Evolutionary conservation across 1,139 yeast species (phyloP), one percentile per base, ranked within the genome.

Genomic region (Sugiyamaella novakii): DNA sequence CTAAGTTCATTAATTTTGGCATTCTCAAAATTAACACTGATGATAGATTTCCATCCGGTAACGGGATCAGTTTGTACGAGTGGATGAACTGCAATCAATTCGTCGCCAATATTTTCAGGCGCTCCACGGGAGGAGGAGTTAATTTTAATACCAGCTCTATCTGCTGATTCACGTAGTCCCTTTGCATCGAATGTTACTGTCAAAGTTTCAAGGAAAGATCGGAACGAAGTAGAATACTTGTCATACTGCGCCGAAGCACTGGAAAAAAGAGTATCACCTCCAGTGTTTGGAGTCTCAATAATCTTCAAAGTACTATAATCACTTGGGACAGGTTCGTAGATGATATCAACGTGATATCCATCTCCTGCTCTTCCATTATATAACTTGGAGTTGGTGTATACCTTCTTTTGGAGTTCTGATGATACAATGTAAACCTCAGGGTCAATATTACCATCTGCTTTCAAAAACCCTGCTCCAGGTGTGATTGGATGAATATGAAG

Each of bases 241-340:
- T 74, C 78, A 56, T 73, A 74, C 8, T 75, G 71, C n/a, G 71
- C 78, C 50, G 74, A 73, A 11, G 78, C 77, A 38, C 73, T 69
- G 2, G 75, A 67, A 76, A 76, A 75, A 27, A 68, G 50, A 5
- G 79, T 75, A 58, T 75, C 79, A 50, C 79, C 79, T 22, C 78
- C 78, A 27, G 70, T 64, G 44, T 25, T 57, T 3, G 78, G 78
- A 49, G 73, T 68, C 33, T 74, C 67, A 53, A 74, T 74, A 51
- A 71, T 64, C 55, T 73, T 74, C 58, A 75, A 62, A 53, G 71
- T 70, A 25, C 78, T 71, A 47, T 72, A 65, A 36, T 74, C 77
- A 7, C 77, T 72, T 10, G 78, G 78, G 42, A 70, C 72, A 42
- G 68, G 68, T 61, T 74, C 79, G 56, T 73, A 77, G 21, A 74